Base-by-base conservation (phyloP, 331 rosid genomes). In the Malus hybrid region DNA sequence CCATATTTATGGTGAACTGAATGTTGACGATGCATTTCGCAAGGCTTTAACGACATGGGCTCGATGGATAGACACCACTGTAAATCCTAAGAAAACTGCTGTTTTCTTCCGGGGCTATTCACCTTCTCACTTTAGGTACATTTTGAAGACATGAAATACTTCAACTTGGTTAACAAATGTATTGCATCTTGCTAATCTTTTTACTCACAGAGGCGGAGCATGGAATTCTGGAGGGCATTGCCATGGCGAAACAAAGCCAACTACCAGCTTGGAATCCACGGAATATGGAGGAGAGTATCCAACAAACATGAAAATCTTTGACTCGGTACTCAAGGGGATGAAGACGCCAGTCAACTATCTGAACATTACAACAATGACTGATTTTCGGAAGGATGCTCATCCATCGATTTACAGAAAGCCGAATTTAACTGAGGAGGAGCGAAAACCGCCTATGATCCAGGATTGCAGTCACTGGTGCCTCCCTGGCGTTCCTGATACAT, bases 391-490 rank as follows among this genome's bases (percentile, higher is more conserved):
- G 84, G 98, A 93, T 52, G 98, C 94, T 42, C 98, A 90, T 72
- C 98, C 98, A 20, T 93, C 98, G 0, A 79, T 90, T 48, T 93
- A 90, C 83, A 75, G 96, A 79, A 89, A 82, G 84, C 88, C 76
- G 33, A 86, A 68, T 14, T 74, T 87, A 29, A 72, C 93, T 0
- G 84, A 81, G 6, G 93, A 86, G 78, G 96, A 90, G 78, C 82
- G 79, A 68, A 86, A 58, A 78, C 81, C 79, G 0, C 91, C 90
- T 84, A 75, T 85, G 79, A 63, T 83, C 77, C 98, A 93, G 75
- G 98, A 93, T 52, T 93, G 98, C 82, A 90, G 96, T 77, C 98
- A 93, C 70, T 93, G 98, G 97, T 90, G 97, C 83, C 96, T 93
- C 79, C 97, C 97, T 0, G 97, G 98, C 16, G 96, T 93, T 81